These are phyloP conservation scores for Eutrema yunnanense DNA, from an alignment of 345 rosid genomes.

Conservation along the genomic window DNA sequence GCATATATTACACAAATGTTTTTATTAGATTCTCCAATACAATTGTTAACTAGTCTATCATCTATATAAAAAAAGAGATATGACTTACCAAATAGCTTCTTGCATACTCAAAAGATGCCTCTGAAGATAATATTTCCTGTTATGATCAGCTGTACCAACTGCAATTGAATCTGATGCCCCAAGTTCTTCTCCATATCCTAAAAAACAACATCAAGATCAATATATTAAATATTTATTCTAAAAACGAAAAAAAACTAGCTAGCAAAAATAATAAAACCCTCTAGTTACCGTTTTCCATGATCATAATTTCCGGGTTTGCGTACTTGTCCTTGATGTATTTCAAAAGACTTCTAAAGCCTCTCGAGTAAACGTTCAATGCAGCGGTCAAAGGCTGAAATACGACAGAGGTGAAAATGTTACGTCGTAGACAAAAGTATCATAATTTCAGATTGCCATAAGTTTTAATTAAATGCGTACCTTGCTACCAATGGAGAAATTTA, in stretches of 20 bases:
- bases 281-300: constrained; percentile 41
- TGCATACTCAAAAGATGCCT: constrained; percentile 8
- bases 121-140: constrained; percentile 13
- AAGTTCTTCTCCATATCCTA: constrained; percentile 14
- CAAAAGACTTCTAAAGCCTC: constrained; percentile 30
- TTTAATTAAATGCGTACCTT: background rate
- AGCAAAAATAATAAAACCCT: background rate
- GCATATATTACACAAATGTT: background rate
- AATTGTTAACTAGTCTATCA: background rate
- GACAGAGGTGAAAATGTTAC: background rate
- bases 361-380: constrained; percentile 28
- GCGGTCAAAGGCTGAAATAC: constrained; percentile 23
- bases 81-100: constrained; percentile 18
- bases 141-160: constrained; percentile 3
- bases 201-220: background rate
- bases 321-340: constrained; percentile 30
- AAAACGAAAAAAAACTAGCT: no score
- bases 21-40: background rate
- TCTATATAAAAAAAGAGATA: no score
- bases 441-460: background rate
- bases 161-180: background rate
- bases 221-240: background rate
- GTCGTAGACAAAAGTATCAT: background rate
- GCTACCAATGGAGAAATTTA: background rate
- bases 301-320: constrained; percentile 28